phyloP scores from a whole-genome alignment of 2,329 filamentous ascomycete species.

The Plenodomus tracheiphilus region DNA sequence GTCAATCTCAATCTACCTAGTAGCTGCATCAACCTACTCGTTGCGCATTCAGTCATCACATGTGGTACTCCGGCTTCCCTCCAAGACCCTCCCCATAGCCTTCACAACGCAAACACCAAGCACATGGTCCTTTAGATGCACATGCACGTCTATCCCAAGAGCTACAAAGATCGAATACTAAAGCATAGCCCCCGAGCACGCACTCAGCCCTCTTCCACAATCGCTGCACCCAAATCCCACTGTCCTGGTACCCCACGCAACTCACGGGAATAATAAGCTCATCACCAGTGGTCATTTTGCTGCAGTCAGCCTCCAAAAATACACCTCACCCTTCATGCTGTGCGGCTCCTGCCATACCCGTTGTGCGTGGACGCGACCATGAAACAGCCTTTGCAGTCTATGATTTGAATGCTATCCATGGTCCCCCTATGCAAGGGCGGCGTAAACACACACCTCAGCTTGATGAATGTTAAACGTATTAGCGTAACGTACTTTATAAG shows the following conservation, averaged over 20 bases:
- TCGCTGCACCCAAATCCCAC: conserved; percentile 2
- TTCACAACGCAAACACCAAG: too few species aligned
- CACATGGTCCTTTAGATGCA: too few species aligned
- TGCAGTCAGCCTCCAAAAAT: not conserved
- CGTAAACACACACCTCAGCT: not conserved
- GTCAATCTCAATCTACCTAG: too few species aligned
- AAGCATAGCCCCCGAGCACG: conserved; percentile 16
- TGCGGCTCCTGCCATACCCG: not conserved
- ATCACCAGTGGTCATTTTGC: not conserved
- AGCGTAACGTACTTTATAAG: too few species aligned
- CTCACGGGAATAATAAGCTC: not conserved
- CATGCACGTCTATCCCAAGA: too few species aligned
- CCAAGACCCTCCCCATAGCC: too few species aligned
- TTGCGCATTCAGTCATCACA: too few species aligned
- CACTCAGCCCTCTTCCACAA: conserved; percentile 13
- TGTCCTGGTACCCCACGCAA: conserved; percentile 2
- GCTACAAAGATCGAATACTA: not conserved
- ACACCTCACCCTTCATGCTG: not conserved
- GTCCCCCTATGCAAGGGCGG: not conserved
- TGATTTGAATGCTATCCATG: not conserved
- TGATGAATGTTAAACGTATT: too few species aligned
- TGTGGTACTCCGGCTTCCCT: too few species aligned
- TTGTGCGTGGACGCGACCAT: not conserved
- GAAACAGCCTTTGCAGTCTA: not conserved
- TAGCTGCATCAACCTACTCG: too few species aligned